Conservation (phyloP, 2,329 filamentous ascomycete genomes). For the Domatiomyces globalis region DNA sequence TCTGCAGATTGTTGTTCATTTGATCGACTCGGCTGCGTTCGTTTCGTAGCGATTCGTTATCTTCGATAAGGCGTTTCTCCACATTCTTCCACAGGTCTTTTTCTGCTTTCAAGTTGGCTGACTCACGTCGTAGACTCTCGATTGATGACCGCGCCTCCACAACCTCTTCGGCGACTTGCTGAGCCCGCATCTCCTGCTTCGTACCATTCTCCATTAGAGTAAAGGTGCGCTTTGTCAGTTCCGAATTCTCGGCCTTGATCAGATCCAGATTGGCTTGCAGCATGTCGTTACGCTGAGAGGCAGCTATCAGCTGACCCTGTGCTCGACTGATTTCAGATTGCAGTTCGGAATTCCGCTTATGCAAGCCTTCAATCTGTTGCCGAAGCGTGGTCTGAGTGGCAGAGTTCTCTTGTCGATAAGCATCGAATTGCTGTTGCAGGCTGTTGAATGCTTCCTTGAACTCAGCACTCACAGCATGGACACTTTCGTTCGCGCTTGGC, state of each 20-base stretch:
- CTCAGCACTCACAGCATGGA: slow-evolving; percentile 36
- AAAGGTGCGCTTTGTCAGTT: slow-evolving; percentile 72
- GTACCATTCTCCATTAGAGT: slow-evolving; percentile 66
- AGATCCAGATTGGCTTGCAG: slow-evolving; percentile 76
- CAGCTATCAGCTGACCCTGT: slow-evolving; percentile 66
- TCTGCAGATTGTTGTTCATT: slow-evolving; percentile 71
- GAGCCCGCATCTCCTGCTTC: slow-evolving; percentile 77
- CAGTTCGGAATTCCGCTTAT: slow-evolving; percentile 65
- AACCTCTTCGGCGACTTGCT: slow-evolving; percentile 85
- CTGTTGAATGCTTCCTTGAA: slow-evolving; percentile 70
- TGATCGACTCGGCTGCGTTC: slow-evolving; percentile 75
- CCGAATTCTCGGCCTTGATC: slow-evolving; percentile 68
- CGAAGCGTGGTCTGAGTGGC: slow-evolving; percentile 71
- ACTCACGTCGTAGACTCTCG: slow-evolving; percentile 81
- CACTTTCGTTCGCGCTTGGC: slow-evolving; percentile 41
- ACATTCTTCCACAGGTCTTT: slow-evolving; percentile 92
- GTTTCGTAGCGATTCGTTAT: slow-evolving; percentile 71
- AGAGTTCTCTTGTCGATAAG: slow-evolving; percentile 71
- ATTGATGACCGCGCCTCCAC: slow-evolving; percentile 68
- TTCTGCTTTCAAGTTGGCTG: slow-evolving; percentile 83
- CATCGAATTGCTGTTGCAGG: slow-evolving; percentile 77
- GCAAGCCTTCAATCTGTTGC: slow-evolving; percentile 68
- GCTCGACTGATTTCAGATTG: slow-evolving; percentile 70
- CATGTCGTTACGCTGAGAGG: slow-evolving; percentile 75
- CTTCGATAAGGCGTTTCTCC: slow-evolving; percentile 71